phyloP scores from a whole-genome alignment of 345 rosid genomes.

The Populus pruinosa region DNA sequence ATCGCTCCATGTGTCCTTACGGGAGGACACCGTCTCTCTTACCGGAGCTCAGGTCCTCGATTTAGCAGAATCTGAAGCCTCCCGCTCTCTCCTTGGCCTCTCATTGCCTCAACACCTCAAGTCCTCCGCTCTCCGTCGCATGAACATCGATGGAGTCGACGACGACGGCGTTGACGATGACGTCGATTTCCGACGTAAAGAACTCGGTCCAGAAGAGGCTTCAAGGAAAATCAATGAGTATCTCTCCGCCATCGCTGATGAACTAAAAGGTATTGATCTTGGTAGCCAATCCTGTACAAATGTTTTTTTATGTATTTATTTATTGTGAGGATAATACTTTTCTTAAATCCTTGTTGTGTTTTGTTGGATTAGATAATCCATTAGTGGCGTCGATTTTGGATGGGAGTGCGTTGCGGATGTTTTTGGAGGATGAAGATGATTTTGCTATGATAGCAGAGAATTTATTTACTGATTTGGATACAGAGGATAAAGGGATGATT shows the following conservation, averaged over 20 bases:
- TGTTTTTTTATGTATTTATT: not conserved
- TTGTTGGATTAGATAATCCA: constrained; percentile 48
- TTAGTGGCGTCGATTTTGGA: constrained; percentile 57
- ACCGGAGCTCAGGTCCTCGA: constrained; percentile 67
- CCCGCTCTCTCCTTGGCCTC: constrained; percentile 48
- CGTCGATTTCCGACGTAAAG: constrained; percentile 32
- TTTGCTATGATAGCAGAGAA: constrained; percentile 92
- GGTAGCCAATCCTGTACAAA: not conserved
- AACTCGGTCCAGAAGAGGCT: constrained; percentile 40
- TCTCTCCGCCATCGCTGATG: constrained; percentile 57
- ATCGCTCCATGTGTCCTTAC: constrained; percentile 40
- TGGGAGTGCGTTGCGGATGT: constrained; percentile 57
- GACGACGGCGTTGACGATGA: constrained; percentile 31
- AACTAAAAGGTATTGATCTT: constrained; percentile 38
- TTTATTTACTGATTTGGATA: constrained; percentile 79
- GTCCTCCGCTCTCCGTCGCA: constrained; percentile 47
- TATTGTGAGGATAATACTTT: not conserved
- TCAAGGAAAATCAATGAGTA: constrained; percentile 39
- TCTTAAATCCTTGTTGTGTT: not conserved
- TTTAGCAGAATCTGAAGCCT: constrained; percentile 52
- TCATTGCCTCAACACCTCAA: constrained; percentile 56
- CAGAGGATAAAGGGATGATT: constrained; percentile 78
- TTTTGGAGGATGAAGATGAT: constrained; percentile 88
- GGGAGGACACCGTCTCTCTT: constrained; percentile 26
- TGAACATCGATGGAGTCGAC: constrained; percentile 22